These are phyloP conservation scores for Citrullus amarus DNA, from an alignment of 306 rosid species.

Conservation along the genomic window DNA sequence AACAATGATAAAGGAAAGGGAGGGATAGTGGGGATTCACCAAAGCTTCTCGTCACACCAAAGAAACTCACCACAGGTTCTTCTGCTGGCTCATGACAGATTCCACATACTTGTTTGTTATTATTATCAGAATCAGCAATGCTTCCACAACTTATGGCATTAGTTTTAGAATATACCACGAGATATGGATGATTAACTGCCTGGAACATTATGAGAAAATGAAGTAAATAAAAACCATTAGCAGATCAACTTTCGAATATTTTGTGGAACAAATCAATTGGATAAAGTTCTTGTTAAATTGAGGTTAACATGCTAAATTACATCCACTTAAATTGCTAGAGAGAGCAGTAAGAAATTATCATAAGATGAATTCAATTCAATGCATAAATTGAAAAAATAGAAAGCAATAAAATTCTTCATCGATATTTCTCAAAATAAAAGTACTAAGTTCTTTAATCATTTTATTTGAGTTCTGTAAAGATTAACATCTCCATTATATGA, in stretches of 20 bases:
- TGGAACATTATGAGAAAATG: conserved; percentile 5
- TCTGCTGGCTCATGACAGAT: conserved; percentile 66
- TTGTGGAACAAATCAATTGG: not conserved
- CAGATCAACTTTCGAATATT: not conserved
- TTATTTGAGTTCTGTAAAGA: not conserved
- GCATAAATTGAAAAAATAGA: not conserved
- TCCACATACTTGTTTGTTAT: conserved; percentile 50
- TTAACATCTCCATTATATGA: not conserved
- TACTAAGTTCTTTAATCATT: not conserved
- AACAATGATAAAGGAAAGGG: not conserved
- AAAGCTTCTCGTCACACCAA: not conserved
- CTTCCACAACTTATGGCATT: conserved; percentile 32
- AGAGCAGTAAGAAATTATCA: not conserved
- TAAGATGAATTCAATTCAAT: not conserved
- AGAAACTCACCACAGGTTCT: conserved; percentile 50
- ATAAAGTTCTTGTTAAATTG: not conserved
- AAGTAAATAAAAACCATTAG: not conserved
- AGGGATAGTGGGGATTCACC: conserved; percentile 17
- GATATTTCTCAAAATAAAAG: not conserved
- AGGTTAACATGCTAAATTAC: not conserved
- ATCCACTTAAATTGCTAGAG: not conserved
- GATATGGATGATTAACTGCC: conserved; percentile 92
- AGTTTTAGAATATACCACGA: conserved; percentile 71
- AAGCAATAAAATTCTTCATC: not conserved
- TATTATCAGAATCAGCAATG: conserved; percentile 13